These are phyloP conservation scores for Orychophragmus violaceus DNA, from an alignment of 345 rosid genomes.

Conservation along the genomic window DNA sequence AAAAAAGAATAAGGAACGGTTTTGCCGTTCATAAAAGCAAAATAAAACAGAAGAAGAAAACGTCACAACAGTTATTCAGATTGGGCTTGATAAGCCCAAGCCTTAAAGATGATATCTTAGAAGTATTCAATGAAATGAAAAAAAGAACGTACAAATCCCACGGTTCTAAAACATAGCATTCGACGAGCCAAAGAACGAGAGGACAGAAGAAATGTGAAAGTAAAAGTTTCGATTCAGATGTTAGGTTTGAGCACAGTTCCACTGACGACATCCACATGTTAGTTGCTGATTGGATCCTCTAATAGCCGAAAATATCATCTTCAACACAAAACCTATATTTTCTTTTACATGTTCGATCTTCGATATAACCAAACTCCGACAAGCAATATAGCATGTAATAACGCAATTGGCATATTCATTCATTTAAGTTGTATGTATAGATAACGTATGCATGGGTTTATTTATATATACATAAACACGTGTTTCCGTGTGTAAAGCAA, in stretches of 20 bases:
- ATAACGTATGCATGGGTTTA: neutral
- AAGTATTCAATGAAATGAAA: too few relatives aligned
- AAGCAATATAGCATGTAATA: neutral
- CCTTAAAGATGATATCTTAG: too few relatives aligned
- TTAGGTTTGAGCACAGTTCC: neutral
- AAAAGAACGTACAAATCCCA: too few relatives aligned
- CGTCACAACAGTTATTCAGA: too few relatives aligned
- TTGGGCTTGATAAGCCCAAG: too few relatives aligned
- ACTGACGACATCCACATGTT: neutral
- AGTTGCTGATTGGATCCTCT: neutral
- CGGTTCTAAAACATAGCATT: neutral
- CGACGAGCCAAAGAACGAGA: neutral
- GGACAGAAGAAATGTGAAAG: neutral
- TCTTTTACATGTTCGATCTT: neutral
- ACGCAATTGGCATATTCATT: neutral
- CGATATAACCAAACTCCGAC: neutral
- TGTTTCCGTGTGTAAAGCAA: conserved; percentile 8
- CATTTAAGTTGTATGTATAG: neutral
- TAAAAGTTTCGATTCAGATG: neutral
- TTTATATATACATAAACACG: conserved; percentile 3
- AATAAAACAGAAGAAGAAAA: too few relatives aligned
- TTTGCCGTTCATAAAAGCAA: too few relatives aligned
- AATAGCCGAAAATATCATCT: neutral
- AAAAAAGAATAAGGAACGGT: too few relatives aligned
- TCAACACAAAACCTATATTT: neutral